Percentiles rank a stretch among this genome's conserved stretches.
Conservation (phyloP, 2,329 filamentous ascomycete genomes). For the Amauroascus niger region DNA sequence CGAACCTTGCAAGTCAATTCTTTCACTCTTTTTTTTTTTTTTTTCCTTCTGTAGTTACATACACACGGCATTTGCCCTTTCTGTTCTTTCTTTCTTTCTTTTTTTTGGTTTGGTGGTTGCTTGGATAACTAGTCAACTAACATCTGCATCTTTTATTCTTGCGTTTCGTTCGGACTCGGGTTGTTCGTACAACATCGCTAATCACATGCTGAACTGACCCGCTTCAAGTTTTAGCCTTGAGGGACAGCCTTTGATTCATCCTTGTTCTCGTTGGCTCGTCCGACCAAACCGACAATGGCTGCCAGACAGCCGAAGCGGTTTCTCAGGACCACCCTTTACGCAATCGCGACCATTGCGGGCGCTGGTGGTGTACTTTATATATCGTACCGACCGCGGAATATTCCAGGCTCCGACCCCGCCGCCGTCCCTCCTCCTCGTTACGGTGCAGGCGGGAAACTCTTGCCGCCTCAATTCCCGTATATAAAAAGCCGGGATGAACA, state of each 20-base stretch:
- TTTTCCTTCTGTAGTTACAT: background rate
- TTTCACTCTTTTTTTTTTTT: background rate
- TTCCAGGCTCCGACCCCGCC: conserved; percentile 53
- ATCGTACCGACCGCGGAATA: conserved; percentile 53
- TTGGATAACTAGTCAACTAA: background rate
- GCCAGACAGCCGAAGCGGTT: conserved; percentile 40
- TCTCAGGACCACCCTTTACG: conserved; percentile 51
- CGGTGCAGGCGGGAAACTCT: conserved; percentile 49
- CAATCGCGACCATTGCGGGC: conserved; percentile 45
- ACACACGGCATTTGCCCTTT: background rate
- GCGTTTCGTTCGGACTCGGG: background rate
- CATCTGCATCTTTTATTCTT: background rate
- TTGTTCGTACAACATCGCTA: background rate
- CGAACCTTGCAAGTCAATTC: background rate
- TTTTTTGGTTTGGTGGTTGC: background rate
- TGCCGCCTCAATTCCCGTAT: conserved; percentile 43
- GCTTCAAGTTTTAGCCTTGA: background rate
- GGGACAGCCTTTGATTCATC: too few species aligned
- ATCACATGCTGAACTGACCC: background rate
- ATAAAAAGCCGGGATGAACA: conserved; percentile 44
- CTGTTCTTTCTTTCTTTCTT: background rate
- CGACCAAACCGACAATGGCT: conserved; percentile 25
- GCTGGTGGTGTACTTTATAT: conserved; percentile 51
- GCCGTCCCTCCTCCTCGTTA: conserved; percentile 55
- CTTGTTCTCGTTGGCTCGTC: background rate